These are phyloP conservation scores for Erythrophleum fordii DNA, from an alignment of 306 rosid genomes.

Conservation along the genomic window DNA sequence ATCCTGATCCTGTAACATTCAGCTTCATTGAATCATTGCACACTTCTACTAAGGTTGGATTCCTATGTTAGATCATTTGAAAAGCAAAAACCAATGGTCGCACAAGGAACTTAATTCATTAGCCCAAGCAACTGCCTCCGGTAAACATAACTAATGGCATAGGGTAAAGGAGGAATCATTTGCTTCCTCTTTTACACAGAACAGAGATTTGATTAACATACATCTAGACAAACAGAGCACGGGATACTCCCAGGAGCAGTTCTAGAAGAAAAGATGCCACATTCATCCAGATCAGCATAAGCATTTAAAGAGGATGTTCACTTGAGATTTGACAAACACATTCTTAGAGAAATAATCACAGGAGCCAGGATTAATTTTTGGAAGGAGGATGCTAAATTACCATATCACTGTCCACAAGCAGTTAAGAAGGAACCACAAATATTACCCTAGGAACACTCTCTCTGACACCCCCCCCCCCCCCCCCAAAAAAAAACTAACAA, in stretches of 20 bases:
- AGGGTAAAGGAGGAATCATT: neutral
- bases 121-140: constrained; percentile 2
- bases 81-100: neutral
- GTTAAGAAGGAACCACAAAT: neutral
- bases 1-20: neutral
- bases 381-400: neutral
- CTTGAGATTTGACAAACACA: neutral
- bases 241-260: neutral
- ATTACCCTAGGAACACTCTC: neutral
- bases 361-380: neutral
- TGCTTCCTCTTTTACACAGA: constrained; percentile 19
- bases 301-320: neutral
- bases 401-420: neutral
- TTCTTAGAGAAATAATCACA: neutral
- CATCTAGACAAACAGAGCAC: neutral
- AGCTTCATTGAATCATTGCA: neutral
- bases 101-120: neutral
- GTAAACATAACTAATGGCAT: neutral
- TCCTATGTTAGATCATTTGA: neutral
- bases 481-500: neutral
- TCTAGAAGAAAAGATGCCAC: neutral
- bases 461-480: neutral
- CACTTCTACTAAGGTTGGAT: neutral
- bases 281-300: neutral
- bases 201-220: neutral